Conservation (phyloP, 768 basidiomycete species). For the Suillus fuscotomentosus region DNA sequence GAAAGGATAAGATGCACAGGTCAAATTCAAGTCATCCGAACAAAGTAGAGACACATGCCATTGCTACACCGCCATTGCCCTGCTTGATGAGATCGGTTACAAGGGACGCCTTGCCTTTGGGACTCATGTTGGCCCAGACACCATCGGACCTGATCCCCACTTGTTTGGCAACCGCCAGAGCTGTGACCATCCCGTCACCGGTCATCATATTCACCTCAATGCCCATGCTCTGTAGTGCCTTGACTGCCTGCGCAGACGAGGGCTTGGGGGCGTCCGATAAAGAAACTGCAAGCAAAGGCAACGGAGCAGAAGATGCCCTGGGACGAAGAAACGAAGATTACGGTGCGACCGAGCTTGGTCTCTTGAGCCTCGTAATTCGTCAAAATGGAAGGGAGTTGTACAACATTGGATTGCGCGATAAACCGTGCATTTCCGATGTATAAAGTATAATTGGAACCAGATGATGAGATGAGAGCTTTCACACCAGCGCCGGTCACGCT, state of each 20-base stretch:
- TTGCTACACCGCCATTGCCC: constrained; percentile 75
- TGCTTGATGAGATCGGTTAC: constrained; percentile 78
- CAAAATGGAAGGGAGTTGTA: constrained; percentile 58
- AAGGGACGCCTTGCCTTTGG: constrained; percentile 90
- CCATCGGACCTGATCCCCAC: constrained; percentile 82
- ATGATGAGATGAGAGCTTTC: constrained; percentile 59
- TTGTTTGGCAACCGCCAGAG: constrained; percentile 83
- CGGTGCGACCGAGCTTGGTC: constrained; percentile 70
- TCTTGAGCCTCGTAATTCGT: constrained; percentile 69
- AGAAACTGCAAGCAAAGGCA: constrained; percentile 78
- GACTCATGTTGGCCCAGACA: constrained; percentile 92
- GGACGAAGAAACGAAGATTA: constrained; percentile 81
- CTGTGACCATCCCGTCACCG: constrained; percentile 86
- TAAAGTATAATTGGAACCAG: constrained; percentile 53
- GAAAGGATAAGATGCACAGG: constrained; percentile 1
- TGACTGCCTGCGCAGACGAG: constrained; percentile 80
- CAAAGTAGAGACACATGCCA: constrained; percentile 54
- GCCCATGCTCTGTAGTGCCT: constrained; percentile 82
- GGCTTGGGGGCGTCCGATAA: constrained; percentile 86
- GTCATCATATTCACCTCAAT: constrained; percentile 94
- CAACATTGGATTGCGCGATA: constrained; percentile 52
- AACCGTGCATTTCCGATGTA: constrained; percentile 79
- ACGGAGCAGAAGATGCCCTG: constrained; percentile 35
- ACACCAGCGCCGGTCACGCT: constrained; percentile 90
- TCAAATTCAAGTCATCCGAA: background rate